phyloP scores from a whole-genome alignment of 352 stramenopile species.

The Pythium pyrilobum region DNA sequence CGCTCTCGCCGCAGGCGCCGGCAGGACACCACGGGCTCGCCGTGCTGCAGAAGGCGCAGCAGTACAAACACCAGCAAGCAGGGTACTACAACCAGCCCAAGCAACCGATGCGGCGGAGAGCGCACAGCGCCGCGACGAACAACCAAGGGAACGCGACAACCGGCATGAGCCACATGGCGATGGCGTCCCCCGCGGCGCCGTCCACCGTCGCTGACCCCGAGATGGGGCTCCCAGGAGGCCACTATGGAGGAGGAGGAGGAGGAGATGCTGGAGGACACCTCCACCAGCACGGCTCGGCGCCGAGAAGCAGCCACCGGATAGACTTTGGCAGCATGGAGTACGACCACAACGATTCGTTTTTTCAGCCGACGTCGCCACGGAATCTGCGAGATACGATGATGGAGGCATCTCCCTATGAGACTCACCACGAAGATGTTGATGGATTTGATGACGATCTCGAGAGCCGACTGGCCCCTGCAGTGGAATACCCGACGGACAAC shows the following conservation, averaged over 20 bases:
- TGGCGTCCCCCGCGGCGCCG: not conserved
- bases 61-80: conserved; percentile 41
- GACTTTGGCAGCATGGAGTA: conserved; percentile 23
- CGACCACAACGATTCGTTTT: conserved; percentile 15
- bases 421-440: conserved; percentile 18
- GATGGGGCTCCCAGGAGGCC: conserved; percentile 6
- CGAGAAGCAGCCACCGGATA: conserved; percentile 24
- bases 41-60: conserved; percentile 35
- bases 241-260: not conserved
- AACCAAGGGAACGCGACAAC: conserved; percentile 14
- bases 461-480: conserved; percentile 5
- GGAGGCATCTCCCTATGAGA: conserved; percentile 8
- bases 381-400: conserved; percentile 17
- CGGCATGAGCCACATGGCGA: conserved; percentile 15
- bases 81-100: conserved; percentile 61
- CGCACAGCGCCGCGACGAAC: conserved; percentile 58
- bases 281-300: not conserved
- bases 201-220: conserved; percentile 16
- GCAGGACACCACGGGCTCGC: conserved; percentile 26
- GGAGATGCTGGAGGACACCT: not conserved
- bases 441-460: conserved; percentile 19
- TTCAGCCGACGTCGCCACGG: conserved; percentile 3
- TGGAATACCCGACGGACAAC: conserved; percentile 12
- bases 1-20: conserved; percentile 33
- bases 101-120: conserved; percentile 71